Base-by-base conservation (phyloP, 768 basidiomycete genomes). In the Rhizopogon rudus region DNA sequence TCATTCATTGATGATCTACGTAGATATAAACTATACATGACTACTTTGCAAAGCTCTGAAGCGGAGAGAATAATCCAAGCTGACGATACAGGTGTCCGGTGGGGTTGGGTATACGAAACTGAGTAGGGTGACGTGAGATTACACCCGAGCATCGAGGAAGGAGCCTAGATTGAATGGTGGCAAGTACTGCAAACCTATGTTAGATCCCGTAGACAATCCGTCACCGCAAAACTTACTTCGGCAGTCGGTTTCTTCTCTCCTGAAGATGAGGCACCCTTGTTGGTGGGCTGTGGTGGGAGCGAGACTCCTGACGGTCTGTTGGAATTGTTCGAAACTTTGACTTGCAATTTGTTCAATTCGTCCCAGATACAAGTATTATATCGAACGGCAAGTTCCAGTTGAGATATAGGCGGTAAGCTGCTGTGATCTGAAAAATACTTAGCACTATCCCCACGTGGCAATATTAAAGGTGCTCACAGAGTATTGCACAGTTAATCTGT, bases 401-500 rank as follows among this genome's bases (percentile, higher is more conserved):
- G 73, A 1, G 89, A 88, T 25, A 85, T 73, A 0, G 81, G 66
- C 16, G 81, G 78, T 44, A 74, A 67, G 3, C 77, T 76, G 2
- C 71, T 75, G 44, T 79, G 73, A 63, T 81, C 88, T 90, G 46
- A 25, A 54, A 46, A 25, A 60, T 8, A 35, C 40, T 40, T n/a
- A 35, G 31, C 25, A 31, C 14, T 37, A 25, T 25, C 41, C 22
- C 5, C 58, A 8, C 10, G 28, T 22, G 6, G 46, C 31, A 14
- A 52, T 6, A 20, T 20, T 7, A 3, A 53, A 52, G 37, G 2
- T 2, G 77, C 91, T 66, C 62, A 94, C 94, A 75, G 12, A 97
- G 70, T 45, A 97, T 88, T 14, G 93, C 94, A 43, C 82, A 78
- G 60, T 95, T 89, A 41, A 98, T 85, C 71, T 94, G 90, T 55